phyloP scores from a whole-genome alignment of 768 basidiomycete genomes.

The Pleurotus sapidus region DNA sequence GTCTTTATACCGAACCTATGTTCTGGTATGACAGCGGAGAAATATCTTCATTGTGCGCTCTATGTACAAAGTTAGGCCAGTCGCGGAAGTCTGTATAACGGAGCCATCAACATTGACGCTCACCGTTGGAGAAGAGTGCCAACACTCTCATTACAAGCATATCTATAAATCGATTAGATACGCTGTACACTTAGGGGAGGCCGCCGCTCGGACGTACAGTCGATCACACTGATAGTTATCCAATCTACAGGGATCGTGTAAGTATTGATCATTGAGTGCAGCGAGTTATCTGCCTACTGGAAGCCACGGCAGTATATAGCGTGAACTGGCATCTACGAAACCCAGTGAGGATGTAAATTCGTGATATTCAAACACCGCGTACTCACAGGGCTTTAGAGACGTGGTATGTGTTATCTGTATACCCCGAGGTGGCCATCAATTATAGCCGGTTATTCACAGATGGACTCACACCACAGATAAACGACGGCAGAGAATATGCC shows the following conservation, averaged over 20 bases:
- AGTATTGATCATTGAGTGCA: no score
- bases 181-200: neutral
- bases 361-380: neutral
- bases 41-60: neutral
- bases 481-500: constrained; percentile 1
- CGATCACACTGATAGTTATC: constrained; percentile 4
- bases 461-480: neutral
- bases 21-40: no score
- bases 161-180: neutral
- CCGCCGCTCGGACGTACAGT: neutral
- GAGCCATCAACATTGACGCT: no score
- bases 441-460: no score
- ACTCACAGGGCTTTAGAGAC: neutral
- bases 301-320: neutral
- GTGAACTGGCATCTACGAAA: neutral
- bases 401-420: neutral
- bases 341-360: neutral
- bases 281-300: neutral
- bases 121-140: constrained; percentile 1
- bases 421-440: neutral
- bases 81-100: no score
- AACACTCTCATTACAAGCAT: constrained; percentile 1
- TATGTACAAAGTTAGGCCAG: neutral
- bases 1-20: no score
- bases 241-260: neutral